Conservation (phyloP, 495 filamentous ascomycete genomes). For the Letharia columbiana region DNA sequence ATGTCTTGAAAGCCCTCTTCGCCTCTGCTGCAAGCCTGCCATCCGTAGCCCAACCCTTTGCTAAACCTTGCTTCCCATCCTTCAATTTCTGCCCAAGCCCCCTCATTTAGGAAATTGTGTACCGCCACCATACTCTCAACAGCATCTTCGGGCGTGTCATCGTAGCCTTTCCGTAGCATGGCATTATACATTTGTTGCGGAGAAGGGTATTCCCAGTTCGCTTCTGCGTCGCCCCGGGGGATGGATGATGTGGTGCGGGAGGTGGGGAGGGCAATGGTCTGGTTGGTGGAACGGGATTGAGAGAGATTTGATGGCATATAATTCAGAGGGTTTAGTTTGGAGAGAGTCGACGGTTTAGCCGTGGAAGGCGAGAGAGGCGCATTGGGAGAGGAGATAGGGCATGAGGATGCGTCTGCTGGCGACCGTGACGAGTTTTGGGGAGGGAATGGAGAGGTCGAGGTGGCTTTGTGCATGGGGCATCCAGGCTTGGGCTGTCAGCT, state of each 20-base stretch:
- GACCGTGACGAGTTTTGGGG: constrained; percentile 31
- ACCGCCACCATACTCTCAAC: constrained; percentile 97
- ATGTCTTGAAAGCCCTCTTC: constrained; percentile 47
- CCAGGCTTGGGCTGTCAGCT: constrained; percentile 48
- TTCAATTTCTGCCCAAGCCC: constrained; percentile 89
- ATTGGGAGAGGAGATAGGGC: constrained; percentile 44
- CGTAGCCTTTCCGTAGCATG: constrained; percentile 88
- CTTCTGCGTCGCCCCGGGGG: constrained; percentile 60
- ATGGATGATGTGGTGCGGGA: constrained; percentile 78
- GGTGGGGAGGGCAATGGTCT: constrained; percentile 63
- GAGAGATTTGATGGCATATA: constrained; percentile 89
- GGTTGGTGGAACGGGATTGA: constrained; percentile 62
- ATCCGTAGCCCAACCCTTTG: constrained; percentile 59
- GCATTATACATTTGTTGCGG: constrained; percentile 99
- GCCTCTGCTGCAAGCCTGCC: constrained; percentile 64
- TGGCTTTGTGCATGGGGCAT: constrained; percentile 82
- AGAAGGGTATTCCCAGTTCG: constrained; percentile 95
- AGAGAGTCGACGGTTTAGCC: constrained; percentile 43
- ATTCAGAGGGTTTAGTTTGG: constrained; percentile 85
- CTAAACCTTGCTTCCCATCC: constrained; percentile 84
- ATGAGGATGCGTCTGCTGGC: constrained; percentile 40
- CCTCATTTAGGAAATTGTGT: constrained; percentile 97
- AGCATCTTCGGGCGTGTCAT: constrained; percentile 81
- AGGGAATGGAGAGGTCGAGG: constrained; percentile 35
- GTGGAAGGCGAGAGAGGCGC: constrained; percentile 29